phyloP scores from a whole-genome alignment of 805 yeast genomes.

The Teunomyces atbi region DNA sequence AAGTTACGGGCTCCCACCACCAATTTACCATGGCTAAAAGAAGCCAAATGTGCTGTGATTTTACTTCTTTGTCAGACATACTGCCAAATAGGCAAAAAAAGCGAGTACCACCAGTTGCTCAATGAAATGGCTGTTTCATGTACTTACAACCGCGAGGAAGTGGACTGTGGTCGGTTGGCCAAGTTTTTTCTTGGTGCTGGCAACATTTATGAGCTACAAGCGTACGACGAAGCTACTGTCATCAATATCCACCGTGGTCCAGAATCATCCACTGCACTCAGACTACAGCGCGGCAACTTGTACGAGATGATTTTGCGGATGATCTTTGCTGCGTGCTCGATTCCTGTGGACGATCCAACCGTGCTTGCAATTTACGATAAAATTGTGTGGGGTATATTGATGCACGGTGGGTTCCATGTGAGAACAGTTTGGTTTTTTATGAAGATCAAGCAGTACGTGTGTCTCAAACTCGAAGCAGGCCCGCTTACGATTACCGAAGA shows the following conservation, averaged over 20 bases:
- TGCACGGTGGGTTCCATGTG: slow-evolving; percentile 46
- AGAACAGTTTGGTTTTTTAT: slow-evolving; percentile 44
- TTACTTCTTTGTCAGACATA: not conserved
- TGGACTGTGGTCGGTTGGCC: not conserved
- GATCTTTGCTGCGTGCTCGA: slow-evolving; percentile 31
- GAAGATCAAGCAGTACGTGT: slow-evolving; percentile 29
- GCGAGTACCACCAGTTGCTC: not conserved
- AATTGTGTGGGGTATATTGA: slow-evolving; percentile 40
- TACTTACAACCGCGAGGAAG: not conserved
- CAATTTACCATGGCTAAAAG: not conserved
- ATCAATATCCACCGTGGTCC: slow-evolving; percentile 9
- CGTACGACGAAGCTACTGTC: slow-evolving; percentile 9
- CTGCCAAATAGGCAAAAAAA: slow-evolving; percentile 2
- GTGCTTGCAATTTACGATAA: slow-evolving; percentile 31
- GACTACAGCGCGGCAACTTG: slow-evolving; percentile 12
- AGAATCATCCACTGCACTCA: slow-evolving; percentile 5
- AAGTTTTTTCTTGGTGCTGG: slow-evolving; percentile 21
- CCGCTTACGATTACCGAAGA: slow-evolving; percentile 18
- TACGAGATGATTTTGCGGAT: slow-evolving; percentile 39
- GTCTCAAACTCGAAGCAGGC: slow-evolving; percentile 19
- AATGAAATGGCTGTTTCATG: slow-evolving; percentile 1
- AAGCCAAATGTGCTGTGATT: not conserved
- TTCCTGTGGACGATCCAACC: slow-evolving; percentile 37
- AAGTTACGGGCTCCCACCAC: not conserved
- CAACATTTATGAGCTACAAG: slow-evolving; percentile 18